Base-by-base conservation (phyloP, 1,139 yeast species). In the Spencermartinsiella ligniputridi region DNA sequence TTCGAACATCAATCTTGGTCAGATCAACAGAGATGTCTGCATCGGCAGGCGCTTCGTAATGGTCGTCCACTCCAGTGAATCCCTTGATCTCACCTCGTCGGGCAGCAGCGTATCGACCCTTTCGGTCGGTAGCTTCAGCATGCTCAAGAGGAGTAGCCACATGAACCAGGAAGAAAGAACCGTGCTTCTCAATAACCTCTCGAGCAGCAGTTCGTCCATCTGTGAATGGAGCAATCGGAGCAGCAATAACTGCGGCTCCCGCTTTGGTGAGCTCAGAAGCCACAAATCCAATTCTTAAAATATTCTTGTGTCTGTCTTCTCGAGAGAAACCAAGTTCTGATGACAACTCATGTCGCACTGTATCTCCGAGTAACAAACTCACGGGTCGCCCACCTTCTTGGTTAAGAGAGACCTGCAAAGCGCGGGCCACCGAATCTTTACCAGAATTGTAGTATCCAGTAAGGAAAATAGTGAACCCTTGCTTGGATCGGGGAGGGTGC, bases 371-470 rank as follows among this genome's bases (percentile, higher is more conserved):
- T 53, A 89, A 70, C 52, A 84, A 75, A 41, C 95, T 78, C 54
- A 85, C 86, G 59, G 90, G 83, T 66, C 97, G 83, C 44, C 88
- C 89, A 44, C 95, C 92, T 51, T 84, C 79, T 72, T 90, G 96
- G 72, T 90, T 86, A 69, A 90, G 81, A 21, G 95, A 86, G 36
- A 94, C 86, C 65, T 89, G 87, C 55, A 90, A 75, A 9, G 97
- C 97, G 58, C 81, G 81, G 8, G 94, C 79, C 53, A 90, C 70
- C n/a, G 80, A 72, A 52, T 74, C 84, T 61, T 75, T 69, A 48
- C 81, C 77, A 44, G 77, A 75, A 61, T 69, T 75, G 62, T 76
- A 76, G 59, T 75, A 70, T 53, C 83, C 83, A 35, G 81, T 71
- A 52, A 79, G 74, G 57, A 70, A 74, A 54, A 82, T 70, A 9